These are phyloP conservation scores for Xerocomellus intermedius DNA, from an alignment of 768 basidiomycete genomes.

Conservation along the genomic window DNA sequence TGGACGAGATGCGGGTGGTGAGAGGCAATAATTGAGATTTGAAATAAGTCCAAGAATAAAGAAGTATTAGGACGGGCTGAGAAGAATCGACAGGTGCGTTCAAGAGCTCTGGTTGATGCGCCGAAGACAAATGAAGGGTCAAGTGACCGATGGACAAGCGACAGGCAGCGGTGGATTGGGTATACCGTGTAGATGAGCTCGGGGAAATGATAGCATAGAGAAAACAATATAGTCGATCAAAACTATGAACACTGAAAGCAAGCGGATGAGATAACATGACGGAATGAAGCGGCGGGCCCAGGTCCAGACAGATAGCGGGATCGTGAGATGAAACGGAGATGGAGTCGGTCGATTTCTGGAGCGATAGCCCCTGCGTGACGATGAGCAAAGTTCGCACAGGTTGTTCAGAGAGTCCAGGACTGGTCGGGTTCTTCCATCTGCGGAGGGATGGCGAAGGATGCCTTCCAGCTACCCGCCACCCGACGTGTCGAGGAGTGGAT, in stretches of 20 bases:
- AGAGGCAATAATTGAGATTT: slow-evolving; percentile 13
- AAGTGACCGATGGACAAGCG: not conserved
- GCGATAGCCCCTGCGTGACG: no score
- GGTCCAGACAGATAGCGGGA: not conserved
- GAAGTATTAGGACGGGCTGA: not conserved
- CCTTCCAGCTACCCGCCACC: slow-evolving; percentile 52
- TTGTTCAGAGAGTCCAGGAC: slow-evolving; percentile 26
- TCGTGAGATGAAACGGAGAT: slow-evolving; percentile 13
- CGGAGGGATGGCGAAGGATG: slow-evolving; percentile 14
- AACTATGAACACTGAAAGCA: slow-evolving; percentile 28
- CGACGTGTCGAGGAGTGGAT: slow-evolving; percentile 48
- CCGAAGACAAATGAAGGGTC: not conserved
- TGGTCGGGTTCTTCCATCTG: slow-evolving; percentile 33
- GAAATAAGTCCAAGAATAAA: slow-evolving; percentile 20
- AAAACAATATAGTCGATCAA: slow-evolving; percentile 13
- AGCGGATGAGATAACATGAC: slow-evolving; percentile 11
- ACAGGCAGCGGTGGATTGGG: not conserved
- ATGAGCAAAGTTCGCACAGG: not conserved
- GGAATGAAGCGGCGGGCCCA: not conserved
- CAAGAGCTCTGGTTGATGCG: not conserved
- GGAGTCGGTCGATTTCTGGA: slow-evolving; percentile 4
- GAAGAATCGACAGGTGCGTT: no score
- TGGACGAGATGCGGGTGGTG: not conserved
- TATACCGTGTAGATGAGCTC: not conserved
- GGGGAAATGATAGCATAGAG: slow-evolving; percentile 9